Evolutionary conservation across 495 filamentous ascomycete species (phyloP).

Genomic region (Lindgomyces ingoldianus): DNA sequence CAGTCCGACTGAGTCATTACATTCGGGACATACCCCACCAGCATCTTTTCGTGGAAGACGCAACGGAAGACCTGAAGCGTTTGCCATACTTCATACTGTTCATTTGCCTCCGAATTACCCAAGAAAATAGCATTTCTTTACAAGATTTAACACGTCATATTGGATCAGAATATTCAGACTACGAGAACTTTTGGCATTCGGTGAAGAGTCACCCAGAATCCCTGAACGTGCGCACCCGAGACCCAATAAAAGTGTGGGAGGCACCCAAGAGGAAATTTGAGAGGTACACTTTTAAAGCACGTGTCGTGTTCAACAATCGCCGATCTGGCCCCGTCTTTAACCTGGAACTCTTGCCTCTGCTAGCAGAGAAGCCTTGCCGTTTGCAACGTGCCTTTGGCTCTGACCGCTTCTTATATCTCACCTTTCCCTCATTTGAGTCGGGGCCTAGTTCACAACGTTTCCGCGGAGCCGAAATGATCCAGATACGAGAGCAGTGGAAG

Average conservation of each 20-base stretch:
- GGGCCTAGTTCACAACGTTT: constrained; percentile 6
- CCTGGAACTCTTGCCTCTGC: constrained; percentile 32
- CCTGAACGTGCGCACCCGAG: background rate
- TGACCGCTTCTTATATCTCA: constrained; percentile 41
- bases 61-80: background rate
- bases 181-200: constrained; percentile 17
- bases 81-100: constrained; percentile 29
- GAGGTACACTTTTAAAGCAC: constrained; percentile 37
- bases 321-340: constrained; percentile 29
- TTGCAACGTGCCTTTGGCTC: constrained; percentile 38
- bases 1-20: constrained; percentile 3
- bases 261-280: constrained; percentile 16
- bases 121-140: background rate
- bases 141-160: constrained; percentile 4
- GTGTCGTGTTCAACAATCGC: constrained; percentile 21
- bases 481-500: constrained; percentile 19
- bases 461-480: constrained; percentile 14
- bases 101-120: constrained; percentile 24
- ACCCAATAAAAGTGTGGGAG: constrained; percentile 26
- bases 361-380: constrained; percentile 31
- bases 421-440: constrained; percentile 26
- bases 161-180: background rate
- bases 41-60: constrained; percentile 26
- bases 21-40: constrained; percentile 28
- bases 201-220: background rate